These are phyloP conservation scores for Phytophthora multivora DNA, from an alignment of 352 stramenopile genomes.

Conservation along the genomic window DNA sequence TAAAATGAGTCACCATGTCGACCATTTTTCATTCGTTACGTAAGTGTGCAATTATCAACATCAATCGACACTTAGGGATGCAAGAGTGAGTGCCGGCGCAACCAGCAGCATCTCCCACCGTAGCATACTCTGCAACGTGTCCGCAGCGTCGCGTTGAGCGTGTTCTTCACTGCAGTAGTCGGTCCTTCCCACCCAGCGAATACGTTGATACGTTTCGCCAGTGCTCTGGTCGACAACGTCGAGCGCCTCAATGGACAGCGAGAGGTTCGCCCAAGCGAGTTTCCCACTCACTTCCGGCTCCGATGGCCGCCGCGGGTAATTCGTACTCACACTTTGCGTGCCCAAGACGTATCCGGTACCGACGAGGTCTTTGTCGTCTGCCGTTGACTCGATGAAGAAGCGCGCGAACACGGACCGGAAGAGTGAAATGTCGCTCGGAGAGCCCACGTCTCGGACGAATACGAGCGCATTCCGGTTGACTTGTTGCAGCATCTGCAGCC, in stretches of 20 bases:
- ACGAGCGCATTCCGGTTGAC: conserved; percentile 30
- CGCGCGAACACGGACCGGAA: conserved; percentile 44
- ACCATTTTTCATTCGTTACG: too few relatives aligned
- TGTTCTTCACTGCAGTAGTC: conserved; percentile 39
- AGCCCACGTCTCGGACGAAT: conserved; percentile 39
- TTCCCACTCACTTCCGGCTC: conserved; percentile 1
- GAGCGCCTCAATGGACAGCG: conserved; percentile 34
- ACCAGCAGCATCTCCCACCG: conserved; percentile 41
- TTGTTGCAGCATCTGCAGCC: conserved; percentile 37
- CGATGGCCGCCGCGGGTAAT: background rate
- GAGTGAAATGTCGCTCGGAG: conserved; percentile 23
- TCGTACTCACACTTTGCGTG: conserved; percentile 33
- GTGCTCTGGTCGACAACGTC: conserved; percentile 18
- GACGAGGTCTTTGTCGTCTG: background rate
- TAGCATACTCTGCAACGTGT: conserved; percentile 32
- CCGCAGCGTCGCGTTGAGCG: conserved; percentile 33
- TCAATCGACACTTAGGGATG: background rate
- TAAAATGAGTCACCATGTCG: too few relatives aligned
- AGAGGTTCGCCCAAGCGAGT: conserved; percentile 36
- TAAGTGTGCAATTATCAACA: background rate
- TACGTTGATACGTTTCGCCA: conserved; percentile 21
- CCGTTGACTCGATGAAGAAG: conserved; percentile 35
- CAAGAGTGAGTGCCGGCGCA: conserved; percentile 25
- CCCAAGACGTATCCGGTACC: conserved; percentile 32
- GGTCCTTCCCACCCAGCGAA: conserved; percentile 38